These are phyloP conservation scores for Citrus cavaleriei DNA, from an alignment of 345 rosid genomes.

Conservation along the genomic window DNA sequence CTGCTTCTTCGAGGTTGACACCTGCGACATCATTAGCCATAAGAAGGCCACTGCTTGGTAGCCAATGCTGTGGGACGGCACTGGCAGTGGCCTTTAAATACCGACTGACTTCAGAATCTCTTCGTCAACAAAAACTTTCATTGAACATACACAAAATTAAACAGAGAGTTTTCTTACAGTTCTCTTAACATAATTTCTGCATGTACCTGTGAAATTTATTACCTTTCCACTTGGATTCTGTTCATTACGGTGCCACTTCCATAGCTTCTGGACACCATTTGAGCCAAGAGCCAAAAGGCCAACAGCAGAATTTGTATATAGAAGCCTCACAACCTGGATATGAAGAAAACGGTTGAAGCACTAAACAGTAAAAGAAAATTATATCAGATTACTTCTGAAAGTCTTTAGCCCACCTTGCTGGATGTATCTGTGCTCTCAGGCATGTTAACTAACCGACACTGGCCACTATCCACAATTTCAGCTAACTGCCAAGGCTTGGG, in stretches of 20 bases:
- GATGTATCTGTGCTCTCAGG: constrained; percentile 72
- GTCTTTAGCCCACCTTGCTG: constrained; percentile 61
- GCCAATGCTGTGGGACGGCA: constrained; percentile 82
- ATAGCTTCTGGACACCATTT: constrained; percentile 68
- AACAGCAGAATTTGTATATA: constrained; percentile 78
- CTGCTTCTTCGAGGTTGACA: constrained; percentile 75
- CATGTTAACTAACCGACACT: constrained; percentile 66
- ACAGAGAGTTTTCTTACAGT: background rate
- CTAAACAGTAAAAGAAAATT: background rate
- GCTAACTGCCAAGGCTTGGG: constrained; percentile 74
- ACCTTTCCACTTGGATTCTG: constrained; percentile 90
- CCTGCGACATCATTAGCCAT: constrained; percentile 77
- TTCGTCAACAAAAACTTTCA: background rate
- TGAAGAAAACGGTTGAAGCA: constrained; percentile 11
- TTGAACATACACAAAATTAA: background rate
- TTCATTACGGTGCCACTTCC: constrained; percentile 76
- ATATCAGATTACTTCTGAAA: background rate
- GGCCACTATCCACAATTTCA: constrained; percentile 66
- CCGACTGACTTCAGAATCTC: constrained; percentile 19
- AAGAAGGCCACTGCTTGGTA: constrained; percentile 88
- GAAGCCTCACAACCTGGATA: constrained; percentile 73
- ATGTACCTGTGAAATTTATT: background rate
- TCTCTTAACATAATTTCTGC: background rate
- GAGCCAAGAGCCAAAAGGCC: constrained; percentile 86
- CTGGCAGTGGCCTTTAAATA: constrained; percentile 66